Base-by-base conservation (phyloP, 2,329 filamentous ascomycete species). In the Trichophyton benhamiae region DNA sequence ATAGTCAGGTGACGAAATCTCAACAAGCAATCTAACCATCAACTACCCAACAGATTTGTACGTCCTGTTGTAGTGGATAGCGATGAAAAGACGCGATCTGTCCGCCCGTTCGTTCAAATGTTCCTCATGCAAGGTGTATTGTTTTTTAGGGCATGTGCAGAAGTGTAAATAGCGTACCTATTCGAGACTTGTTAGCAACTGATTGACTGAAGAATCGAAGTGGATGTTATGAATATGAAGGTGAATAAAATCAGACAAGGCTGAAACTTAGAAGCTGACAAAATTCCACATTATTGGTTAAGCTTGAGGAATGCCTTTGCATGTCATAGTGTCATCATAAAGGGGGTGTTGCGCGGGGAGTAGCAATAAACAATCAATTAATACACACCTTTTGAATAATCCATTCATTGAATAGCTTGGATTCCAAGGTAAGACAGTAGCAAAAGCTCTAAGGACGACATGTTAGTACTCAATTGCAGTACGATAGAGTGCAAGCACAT, bases 241-340 rank as follows among this genome's bases (percentile, higher is more conserved):
- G 68, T 67, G 69, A 25, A 1, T 48, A 49, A 49, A 49, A 75
- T 85, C 82, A 85, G 82, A 85, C 82, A 85, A 85, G 82, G 82
- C 82, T 85, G 82, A 85, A 85, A 85, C 82, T 85, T 83, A 73
- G 77, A 72, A 72, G 69, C 74, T 68, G 67, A 78, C 83, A 81
- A 82, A 78, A 79, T 82, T 84, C 82, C 79, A 84, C 82, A 84
- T 79, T 74, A 72, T 77, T 61, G 76, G 75, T 85, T 84, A 81
- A 79, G 82, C 77, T 81, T 80, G 82, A 85, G 82, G 82, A 85
- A 85, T 85, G 82, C 82, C 83, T 82, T 82, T 80, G 79, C 80
- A 73, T 83, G 82, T 84, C 82, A 74, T 74, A 74, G 57, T 73
- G 79, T 84, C 82, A 84, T 84, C 82, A 85, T 75, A 71, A 76